These are phyloP conservation scores for Scutellaria galericulata DNA, from an alignment of 257 asterid species.

Conservation along the genomic window DNA sequence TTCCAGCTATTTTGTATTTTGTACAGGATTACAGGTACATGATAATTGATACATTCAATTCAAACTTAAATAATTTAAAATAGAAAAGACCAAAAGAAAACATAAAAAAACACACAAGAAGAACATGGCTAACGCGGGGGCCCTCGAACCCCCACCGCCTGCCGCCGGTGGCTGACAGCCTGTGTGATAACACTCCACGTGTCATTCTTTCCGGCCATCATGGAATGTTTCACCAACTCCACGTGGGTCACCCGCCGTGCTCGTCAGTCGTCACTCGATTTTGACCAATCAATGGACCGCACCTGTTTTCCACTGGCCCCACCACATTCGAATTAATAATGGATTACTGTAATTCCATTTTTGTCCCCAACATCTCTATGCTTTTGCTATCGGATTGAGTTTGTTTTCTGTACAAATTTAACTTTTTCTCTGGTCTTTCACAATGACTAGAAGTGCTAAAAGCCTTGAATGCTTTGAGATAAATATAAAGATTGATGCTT, in stretches of 20 bases:
- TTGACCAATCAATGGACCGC: neutral
- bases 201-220: slow-evolving; percentile 25
- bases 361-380: no score
- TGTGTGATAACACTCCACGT: slow-evolving; percentile 9
- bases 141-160: neutral
- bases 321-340: neutral
- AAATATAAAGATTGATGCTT: no score
- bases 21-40: no score
- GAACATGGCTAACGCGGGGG: neutral
- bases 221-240: slow-evolving; percentile 29
- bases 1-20: no score
- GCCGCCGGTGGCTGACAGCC: slow-evolving; percentile 35
- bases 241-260: slow-evolving; percentile 27
- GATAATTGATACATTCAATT: no score
- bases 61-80: no score
- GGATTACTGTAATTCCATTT: neutral
- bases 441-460: no score
- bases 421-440: neutral
- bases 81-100: no score
- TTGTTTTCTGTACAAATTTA: neutral
- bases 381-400: no score
- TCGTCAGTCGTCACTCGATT: neutral
- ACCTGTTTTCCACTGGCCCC: neutral
- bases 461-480: no score
- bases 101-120: neutral